Conservation (phyloP, 2,329 filamentous ascomycete genomes). For the Dactylellina cionopaga region DNA sequence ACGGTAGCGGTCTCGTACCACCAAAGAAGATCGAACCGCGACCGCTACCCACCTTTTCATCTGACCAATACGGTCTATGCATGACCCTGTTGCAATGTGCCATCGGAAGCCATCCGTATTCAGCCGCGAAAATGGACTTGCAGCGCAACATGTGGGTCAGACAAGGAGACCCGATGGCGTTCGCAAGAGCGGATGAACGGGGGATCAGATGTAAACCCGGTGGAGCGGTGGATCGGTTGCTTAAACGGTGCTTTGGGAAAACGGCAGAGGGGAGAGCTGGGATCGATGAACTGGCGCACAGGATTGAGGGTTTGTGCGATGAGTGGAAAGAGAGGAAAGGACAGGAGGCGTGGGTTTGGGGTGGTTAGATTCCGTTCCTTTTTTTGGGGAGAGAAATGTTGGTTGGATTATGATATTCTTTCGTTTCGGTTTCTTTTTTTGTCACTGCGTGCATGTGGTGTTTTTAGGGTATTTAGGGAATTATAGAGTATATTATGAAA, state of each 20-base stretch:
- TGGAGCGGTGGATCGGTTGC: constrained; percentile 51
- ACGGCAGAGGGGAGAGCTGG: constrained; percentile 47
- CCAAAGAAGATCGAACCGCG: constrained; percentile 26
- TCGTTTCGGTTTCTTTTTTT: constrained; percentile 4
- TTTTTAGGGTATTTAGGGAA: not conserved
- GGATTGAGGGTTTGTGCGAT: constrained; percentile 14
- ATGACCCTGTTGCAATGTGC: constrained; percentile 55
- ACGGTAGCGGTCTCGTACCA: not conserved
- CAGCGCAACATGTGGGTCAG: constrained; percentile 55
- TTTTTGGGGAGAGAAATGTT: not conserved
- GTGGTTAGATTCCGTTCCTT: constrained; percentile 17
- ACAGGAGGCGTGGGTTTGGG: constrained; percentile 39
- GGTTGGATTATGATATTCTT: not conserved
- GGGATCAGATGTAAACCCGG: constrained; percentile 50
- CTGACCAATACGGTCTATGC: constrained; percentile 55
- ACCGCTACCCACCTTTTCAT: constrained; percentile 54
- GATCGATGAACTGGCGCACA: constrained; percentile 20
- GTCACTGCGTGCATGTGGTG: not conserved
- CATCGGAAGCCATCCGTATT: constrained; percentile 56
- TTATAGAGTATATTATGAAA: not conserved
- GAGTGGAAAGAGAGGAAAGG: constrained; percentile 36
- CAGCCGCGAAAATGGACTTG: constrained; percentile 52
- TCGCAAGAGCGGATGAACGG: constrained; percentile 55
- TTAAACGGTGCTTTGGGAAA: constrained; percentile 56
- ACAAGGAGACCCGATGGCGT: constrained; percentile 56